Evolutionary conservation across 1,139 yeast species (phyloP), one percentile per base, ranked within the genome.

Genomic region (Yamadazyma dendronema): DNA sequence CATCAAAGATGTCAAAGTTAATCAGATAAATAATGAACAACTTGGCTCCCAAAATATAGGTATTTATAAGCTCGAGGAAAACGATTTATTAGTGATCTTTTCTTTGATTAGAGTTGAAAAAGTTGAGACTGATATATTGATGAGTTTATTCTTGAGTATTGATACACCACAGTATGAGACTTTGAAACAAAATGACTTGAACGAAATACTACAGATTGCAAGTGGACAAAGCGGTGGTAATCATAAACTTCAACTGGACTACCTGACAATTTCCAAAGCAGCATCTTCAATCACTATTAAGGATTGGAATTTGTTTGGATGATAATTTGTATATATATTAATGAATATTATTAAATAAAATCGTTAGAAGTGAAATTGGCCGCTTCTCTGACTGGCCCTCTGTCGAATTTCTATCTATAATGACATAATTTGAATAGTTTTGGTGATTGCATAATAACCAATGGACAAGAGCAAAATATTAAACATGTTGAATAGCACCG

Each of bases 41-140:
- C 14, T 31, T 21, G 38, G 37, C 1, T 27, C 23, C 1, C 30
- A 31, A 4, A 35, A 32, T 17, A 12, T 41, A 12, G 30, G 31
- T n/a, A 15, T 37, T 6, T 44, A 40, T 27, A 36, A 38, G 10
- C 34, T 37, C 17, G n/a, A 23, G 1, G 16, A 21, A 4, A 19
- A 29, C n/a, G 17, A 28, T 26, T 30, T 38, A 12, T 13, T 37
- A 15, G 38, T 36, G 9, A 27, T 39, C 17, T 48, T 82, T 17
- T 81, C 77, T 1, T 57, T 84, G 34, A 60, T 82, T 16, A 65
- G 89, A 35, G 51, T 83, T 28, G 51, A 53, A 3, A 67, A 65
- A 34, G 79, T 65, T 0, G 59, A 61, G 1, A 81, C 94, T 0
- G 95, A 87, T 57, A 67, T 82, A 2, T 53, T 85, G 35, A 58